phyloP scores from a whole-genome alignment of 768 basidiomycete species.

The Xerocomus brunneocitrinus region DNA sequence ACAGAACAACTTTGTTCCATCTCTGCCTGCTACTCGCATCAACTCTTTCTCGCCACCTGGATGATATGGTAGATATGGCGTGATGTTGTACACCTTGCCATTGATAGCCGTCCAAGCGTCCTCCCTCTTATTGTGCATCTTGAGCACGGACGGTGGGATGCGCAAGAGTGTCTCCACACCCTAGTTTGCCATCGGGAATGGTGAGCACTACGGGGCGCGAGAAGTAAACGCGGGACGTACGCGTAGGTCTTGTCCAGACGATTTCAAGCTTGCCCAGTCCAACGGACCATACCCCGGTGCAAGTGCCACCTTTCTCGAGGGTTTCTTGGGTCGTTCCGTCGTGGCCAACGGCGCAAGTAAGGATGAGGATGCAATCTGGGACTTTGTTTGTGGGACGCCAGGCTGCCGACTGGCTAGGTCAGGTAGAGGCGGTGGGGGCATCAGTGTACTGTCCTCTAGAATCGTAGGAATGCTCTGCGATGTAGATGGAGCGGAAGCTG shows the following conservation, averaged over 20 bases:
- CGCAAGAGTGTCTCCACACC: constrained; percentile 66
- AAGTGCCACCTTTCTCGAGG: constrained; percentile 42
- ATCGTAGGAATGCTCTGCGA: constrained; percentile 22
- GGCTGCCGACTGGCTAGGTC: constrained; percentile 34
- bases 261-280: constrained; percentile 90
- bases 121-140: constrained; percentile 72
- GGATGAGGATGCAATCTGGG: constrained; percentile 9
- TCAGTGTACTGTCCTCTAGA: constrained; percentile 1
- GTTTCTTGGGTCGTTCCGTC: background rate
- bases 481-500: constrained; percentile 24
- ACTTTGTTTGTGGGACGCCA: constrained; percentile 25
- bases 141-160: constrained; percentile 72
- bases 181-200: constrained; percentile 33
- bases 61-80: background rate
- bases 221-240: constrained; percentile 38
- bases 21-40: constrained; percentile 91
- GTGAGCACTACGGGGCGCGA: background rate
- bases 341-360: constrained; percentile 1
- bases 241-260: constrained; percentile 73
- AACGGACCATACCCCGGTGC: constrained; percentile 88
- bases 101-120: constrained; percentile 90
- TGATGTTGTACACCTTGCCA: constrained; percentile 1
- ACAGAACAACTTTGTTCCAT: constrained; percentile 95
- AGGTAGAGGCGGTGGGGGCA: constrained; percentile 49
- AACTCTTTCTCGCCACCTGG: constrained; percentile 53